Conservation (phyloP, 2,329 filamentous ascomycete species). For the Stemphylium lycopersici region DNA sequence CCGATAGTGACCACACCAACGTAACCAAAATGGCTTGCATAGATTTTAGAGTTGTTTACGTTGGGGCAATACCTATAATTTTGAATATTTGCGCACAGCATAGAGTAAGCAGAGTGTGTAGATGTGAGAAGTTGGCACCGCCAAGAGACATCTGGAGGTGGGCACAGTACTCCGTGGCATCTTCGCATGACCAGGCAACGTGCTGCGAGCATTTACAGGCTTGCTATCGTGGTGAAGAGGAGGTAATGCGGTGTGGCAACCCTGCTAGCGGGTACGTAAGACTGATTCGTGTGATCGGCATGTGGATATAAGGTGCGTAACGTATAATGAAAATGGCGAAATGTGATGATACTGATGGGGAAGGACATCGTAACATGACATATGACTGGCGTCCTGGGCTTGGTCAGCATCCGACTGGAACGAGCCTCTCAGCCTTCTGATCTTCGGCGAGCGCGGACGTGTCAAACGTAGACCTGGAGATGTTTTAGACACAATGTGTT, state of each 20-base stretch:
- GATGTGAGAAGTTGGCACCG: not conserved
- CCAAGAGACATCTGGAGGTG: not conserved
- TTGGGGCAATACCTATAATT: not conserved
- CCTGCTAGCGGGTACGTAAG: not conserved
- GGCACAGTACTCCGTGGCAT: not conserved
- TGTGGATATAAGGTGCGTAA: not conserved
- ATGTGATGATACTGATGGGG: not conserved
- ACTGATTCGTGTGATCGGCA: not conserved
- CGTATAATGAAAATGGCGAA: not conserved
- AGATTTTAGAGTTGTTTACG: no score
- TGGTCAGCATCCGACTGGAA: not conserved
- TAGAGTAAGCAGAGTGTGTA: not conserved
- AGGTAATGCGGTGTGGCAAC: not conserved
- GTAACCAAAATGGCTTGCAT: no score
- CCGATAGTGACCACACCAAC: no score
- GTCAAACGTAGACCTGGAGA: not conserved
- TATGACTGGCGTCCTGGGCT: slow-evolving; percentile 5
- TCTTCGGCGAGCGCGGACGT: not conserved
- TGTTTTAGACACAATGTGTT: not conserved
- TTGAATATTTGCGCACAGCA: not conserved
- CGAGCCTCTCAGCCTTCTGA: not conserved
- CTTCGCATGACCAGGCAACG: slow-evolving; percentile 9
- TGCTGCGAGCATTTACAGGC: not conserved
- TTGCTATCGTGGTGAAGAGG: not conserved
- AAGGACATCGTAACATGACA: slow-evolving; percentile 1